These are phyloP conservation scores for Wickerhamomyces rabaulensis DNA, from an alignment of 805 yeast species.

Conservation along the genomic window DNA sequence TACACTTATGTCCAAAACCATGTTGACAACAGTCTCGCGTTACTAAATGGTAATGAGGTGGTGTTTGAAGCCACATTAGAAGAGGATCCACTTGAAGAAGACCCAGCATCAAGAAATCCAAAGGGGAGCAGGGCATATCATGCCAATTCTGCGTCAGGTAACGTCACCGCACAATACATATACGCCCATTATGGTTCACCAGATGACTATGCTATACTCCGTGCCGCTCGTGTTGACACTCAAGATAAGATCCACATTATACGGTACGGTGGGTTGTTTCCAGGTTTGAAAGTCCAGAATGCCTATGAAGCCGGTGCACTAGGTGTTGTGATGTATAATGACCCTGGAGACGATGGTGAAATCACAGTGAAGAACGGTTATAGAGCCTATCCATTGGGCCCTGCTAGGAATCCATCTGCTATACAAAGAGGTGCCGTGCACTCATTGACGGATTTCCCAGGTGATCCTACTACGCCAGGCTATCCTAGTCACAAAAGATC, in stretches of 20 bases:
- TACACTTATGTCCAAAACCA: slow-evolving; percentile 54
- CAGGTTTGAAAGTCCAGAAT: slow-evolving; percentile 54
- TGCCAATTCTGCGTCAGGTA: slow-evolving; percentile 62
- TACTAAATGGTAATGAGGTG: slow-evolving; percentile 31
- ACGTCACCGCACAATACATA: slow-evolving; percentile 48
- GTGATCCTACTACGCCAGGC: slow-evolving; percentile 78
- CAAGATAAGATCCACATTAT: slow-evolving; percentile 55
- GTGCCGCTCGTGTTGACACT: slow-evolving; percentile 36
- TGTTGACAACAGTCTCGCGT: slow-evolving; percentile 36
- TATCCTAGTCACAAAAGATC: slow-evolving; percentile 47
- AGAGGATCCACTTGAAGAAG: slow-evolving; percentile 41
- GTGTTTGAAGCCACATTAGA: slow-evolving; percentile 42
- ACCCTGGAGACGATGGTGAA: slow-evolving; percentile 57
- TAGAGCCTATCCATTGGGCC: slow-evolving; percentile 56
- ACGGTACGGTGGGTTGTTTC: slow-evolving; percentile 43
- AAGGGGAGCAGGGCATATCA: slow-evolving; percentile 52
- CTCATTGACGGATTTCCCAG: slow-evolving; percentile 55
- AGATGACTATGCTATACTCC: slow-evolving; percentile 46
- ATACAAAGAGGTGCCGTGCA: slow-evolving; percentile 60
- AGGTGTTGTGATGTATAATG: slow-evolving; percentile 48
- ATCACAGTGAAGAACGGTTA: slow-evolving; percentile 52
- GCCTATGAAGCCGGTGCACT: slow-evolving; percentile 60
- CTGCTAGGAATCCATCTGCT: slow-evolving; percentile 56
- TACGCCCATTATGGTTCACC: slow-evolving; percentile 56
- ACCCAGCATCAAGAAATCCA: slow-evolving; percentile 33